A percentile compares a stretch with the other conserved stretches of the same genome.
phyloP scores from a whole-genome alignment of 305 asterid species.

The Vinca major region DNA sequence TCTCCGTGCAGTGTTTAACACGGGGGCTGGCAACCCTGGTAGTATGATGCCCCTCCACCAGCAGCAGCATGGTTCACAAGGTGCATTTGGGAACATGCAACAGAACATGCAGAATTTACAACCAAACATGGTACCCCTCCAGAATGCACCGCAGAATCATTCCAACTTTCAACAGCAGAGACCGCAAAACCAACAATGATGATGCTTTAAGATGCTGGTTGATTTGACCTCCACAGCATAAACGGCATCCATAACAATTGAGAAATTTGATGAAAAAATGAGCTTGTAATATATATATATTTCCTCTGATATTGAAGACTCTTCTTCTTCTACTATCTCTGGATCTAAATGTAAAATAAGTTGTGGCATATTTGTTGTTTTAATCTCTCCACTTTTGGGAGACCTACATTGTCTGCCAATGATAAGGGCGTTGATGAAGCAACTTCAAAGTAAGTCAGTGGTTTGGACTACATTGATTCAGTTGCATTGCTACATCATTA shows the following conservation, averaged over 20 bases:
- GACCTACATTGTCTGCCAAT: not conserved
- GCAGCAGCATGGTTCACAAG: conserved; percentile 45
- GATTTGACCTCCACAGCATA: not conserved
- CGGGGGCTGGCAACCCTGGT: conserved; percentile 66
- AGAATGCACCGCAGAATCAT: conserved; percentile 58
- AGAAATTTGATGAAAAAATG: not conserved
- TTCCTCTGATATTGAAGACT: not conserved
- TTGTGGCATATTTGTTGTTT: not conserved
- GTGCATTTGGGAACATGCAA: conserved; percentile 67
- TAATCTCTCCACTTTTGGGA: not conserved
- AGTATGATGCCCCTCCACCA: conserved; percentile 63
- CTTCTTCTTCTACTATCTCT: not conserved
- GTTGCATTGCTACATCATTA: not conserved
- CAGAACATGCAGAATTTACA: conserved; percentile 60
- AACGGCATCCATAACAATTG: too few relatives aligned
- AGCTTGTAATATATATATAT: not conserved
- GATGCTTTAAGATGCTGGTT: not conserved
- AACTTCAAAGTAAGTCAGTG: not conserved
- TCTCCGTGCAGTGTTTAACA: conserved; percentile 57
- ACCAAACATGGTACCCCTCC: conserved; percentile 44
- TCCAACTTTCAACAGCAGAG: conserved; percentile 83
- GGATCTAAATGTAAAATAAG: too few relatives aligned
- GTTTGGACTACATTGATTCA: not conserved
- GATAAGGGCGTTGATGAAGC: not conserved
- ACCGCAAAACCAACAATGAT: conserved; percentile 68